Evolutionary conservation across 768 basidiomycete species (phyloP).

Genomic region (Auriscalpium microsporum): DNA sequence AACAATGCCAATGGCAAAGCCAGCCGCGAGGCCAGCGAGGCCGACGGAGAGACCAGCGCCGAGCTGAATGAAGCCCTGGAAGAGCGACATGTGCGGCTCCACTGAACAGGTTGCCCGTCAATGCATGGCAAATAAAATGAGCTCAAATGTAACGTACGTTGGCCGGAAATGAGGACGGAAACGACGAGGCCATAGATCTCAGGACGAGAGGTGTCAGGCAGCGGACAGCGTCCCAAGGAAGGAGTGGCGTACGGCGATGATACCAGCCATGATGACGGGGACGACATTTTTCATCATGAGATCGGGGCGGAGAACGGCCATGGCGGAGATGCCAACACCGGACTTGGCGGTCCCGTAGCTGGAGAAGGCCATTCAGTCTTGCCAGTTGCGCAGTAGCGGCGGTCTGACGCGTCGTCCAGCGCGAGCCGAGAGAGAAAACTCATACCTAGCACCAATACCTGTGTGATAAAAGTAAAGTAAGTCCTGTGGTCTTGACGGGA

Average conservation of each 20-base stretch:
- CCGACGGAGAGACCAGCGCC: slow-evolving; percentile 91
- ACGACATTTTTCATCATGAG: slow-evolving; percentile 75
- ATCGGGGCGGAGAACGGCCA: slow-evolving; percentile 91
- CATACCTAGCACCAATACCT: slow-evolving; percentile 82
- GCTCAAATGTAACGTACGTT: slow-evolving; percentile 45
- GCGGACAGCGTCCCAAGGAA: not conserved
- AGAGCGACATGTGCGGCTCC: slow-evolving; percentile 44
- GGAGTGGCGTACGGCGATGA: slow-evolving; percentile 68
- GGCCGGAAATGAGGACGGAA: slow-evolving; percentile 88
- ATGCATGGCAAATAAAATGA: not conserved
- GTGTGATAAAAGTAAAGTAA: not conserved
- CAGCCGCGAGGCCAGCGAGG: slow-evolving; percentile 91
- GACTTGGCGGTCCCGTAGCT: slow-evolving; percentile 99
- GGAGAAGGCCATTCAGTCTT: not conserved
- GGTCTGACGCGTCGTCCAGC: not conserved
- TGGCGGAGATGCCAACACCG: slow-evolving; percentile 94
- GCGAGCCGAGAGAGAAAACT: not conserved
- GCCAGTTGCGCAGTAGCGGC: not conserved
- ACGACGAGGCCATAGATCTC: slow-evolving; percentile 86
- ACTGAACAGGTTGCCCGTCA: not conserved
- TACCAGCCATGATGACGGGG: slow-evolving; percentile 99
- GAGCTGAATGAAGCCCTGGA: slow-evolving; percentile 88
- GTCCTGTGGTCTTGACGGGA: not conserved
- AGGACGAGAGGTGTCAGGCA: not conserved
- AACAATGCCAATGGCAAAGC: slow-evolving; percentile 97